Base-by-base conservation (phyloP, 2,329 filamentous ascomycete species). In the Ilyonectria mors-panacis region DNA sequence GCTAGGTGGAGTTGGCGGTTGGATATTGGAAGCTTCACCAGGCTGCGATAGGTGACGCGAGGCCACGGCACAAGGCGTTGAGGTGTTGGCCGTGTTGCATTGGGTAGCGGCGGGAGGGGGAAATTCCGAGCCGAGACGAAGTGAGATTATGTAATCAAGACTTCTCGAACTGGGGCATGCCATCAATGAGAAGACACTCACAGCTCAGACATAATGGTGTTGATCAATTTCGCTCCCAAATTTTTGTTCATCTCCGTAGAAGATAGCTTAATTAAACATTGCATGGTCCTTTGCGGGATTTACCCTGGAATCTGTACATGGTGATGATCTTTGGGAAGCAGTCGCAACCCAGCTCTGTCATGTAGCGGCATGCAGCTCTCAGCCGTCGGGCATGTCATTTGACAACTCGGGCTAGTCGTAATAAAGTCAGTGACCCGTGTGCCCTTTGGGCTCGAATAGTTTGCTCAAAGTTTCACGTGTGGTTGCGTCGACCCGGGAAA, bases 21-120 rank as follows among this genome's bases (percentile, higher is more conserved):
- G 61, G 63, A 65, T 71, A 67, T 63, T 65, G 42, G 58, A 63
- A 76, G 74, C 73, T 76, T 74, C 71, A 68, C 69, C 72, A 76
- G 74, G 74, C 73, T 76, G 64, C 74, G 69, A 75, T 53, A 62
- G 63, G 73, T 75, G 74, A 76, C 74, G 74, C 73, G 74, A 76
- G 73, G 73, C 74, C 72, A 74, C 66, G 58, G 73, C 71, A 70
- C 63, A 65, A 30, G 42, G 44, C 45, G 10, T 44, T 28, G 12
- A 50, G 54, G 35, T 28, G 19, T 45, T 28, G 51, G 12, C 44
- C 45, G 35, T 28, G 19, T 45, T 28, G 51, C 45, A 53, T 58
- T 66, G 47, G 47, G 35, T 35, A 35, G 42, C 35, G 13, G 17
- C 63, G 51, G 63, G 37, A 13, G 15, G 23, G 13, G 53, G 63